Evolutionary conservation across 2,329 filamentous ascomycete genomes (phyloP).

Genomic region (Talaromyces albobiverticillius): DNA sequence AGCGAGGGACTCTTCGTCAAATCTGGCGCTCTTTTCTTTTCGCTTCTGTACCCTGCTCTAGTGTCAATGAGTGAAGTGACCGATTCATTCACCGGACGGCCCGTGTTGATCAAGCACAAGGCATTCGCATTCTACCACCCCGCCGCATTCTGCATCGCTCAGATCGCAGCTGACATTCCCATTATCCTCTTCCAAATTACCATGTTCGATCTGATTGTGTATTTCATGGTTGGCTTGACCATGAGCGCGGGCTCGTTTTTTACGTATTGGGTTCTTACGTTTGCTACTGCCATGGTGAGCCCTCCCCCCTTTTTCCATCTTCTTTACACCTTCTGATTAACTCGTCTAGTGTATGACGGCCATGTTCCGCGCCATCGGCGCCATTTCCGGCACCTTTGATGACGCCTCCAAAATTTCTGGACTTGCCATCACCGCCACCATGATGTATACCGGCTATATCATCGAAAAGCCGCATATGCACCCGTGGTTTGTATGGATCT

Average conservation of each 20-base stretch:
- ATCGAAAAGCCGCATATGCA: constrained; percentile 50
- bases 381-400: constrained; percentile 56
- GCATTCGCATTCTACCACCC: constrained; percentile 58
- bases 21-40: constrained; percentile 62
- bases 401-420: constrained; percentile 55
- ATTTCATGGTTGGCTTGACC: constrained; percentile 63
- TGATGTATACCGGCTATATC: constrained; percentile 44
- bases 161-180: constrained; percentile 50
- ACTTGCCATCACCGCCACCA: constrained; percentile 33
- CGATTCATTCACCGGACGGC: constrained; percentile 59
- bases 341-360: constrained; percentile 54
- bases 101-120: constrained; percentile 59
- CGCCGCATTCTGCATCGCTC: constrained; percentile 41
- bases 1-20: constrained; percentile 63
- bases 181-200: constrained; percentile 60
- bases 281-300: constrained; percentile 52
- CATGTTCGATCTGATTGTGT: constrained; percentile 57
- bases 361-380: constrained; percentile 56
- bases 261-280: constrained; percentile 57
- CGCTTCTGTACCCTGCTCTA: constrained; percentile 61
- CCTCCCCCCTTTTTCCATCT: neutral
- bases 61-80: constrained; percentile 66
- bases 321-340: neutral
- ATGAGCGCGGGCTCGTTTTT: constrained; percentile 56
- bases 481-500: constrained; percentile 51